Evolutionary conservation across 352 stramenopile genomes (phyloP).

Genomic region (Elongisporangium undulatum): DNA sequence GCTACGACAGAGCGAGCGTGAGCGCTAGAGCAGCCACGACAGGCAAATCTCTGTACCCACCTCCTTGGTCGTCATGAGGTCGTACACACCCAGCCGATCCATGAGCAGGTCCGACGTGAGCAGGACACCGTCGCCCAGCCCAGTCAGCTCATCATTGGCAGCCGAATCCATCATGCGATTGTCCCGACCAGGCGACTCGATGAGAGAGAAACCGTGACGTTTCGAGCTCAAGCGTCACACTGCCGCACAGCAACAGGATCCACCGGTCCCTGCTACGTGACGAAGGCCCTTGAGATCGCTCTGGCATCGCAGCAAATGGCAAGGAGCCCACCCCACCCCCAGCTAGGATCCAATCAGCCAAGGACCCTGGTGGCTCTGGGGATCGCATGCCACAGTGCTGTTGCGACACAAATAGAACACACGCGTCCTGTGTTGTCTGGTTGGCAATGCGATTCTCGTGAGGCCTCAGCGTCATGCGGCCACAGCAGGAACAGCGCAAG

Average conservation of each 20-base stretch:
- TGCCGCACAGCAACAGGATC: neutral
- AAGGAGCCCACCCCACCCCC: no score
- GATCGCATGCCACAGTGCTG: no score
- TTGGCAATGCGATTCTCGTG: conserved; percentile 14
- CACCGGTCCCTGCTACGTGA: no score
- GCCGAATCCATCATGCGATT: conserved; percentile 5
- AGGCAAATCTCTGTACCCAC: conserved; percentile 11
- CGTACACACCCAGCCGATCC: conserved; percentile 50
- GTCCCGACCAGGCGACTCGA: neutral
- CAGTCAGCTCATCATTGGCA: neutral
- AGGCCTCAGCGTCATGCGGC: conserved; percentile 8
- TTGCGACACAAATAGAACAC: no score
- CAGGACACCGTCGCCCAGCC: conserved; percentile 1
- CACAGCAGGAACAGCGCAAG: neutral
- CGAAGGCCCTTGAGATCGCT: no score
- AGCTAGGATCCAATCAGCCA: no score
- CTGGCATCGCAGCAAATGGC: no score
- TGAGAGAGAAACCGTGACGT: conserved; percentile 12
- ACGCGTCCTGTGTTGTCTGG: no score
- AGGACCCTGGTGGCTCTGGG: no score
- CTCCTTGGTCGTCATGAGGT: conserved; percentile 60
- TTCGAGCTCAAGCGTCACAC: conserved; percentile 21
- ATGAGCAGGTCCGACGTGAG: conserved; percentile 57
- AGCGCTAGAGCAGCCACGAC: neutral
- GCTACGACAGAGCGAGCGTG: conserved; percentile 15